Conservation (phyloP, 2,329 filamentous ascomycete species). For the Epichloe scottii region DNA sequence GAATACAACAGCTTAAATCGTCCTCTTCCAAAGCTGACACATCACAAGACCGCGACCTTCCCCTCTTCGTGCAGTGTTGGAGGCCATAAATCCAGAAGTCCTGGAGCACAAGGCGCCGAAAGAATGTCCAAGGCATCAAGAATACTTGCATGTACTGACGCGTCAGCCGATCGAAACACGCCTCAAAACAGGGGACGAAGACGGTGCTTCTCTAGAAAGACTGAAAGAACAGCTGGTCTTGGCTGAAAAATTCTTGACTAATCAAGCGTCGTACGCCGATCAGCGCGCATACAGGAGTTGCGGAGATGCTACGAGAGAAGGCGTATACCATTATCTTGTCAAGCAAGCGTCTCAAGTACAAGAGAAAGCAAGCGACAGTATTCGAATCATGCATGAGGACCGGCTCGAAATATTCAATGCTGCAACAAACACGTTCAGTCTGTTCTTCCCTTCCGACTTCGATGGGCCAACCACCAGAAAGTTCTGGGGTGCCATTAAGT, state of each 20-base stretch:
- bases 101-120: background rate
- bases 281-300: conserved; percentile 19
- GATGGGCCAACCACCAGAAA: conserved; percentile 26
- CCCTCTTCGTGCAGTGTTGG: background rate
- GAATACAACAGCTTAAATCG: background rate
- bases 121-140: background rate
- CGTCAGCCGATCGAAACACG: conserved; percentile 7
- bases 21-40: background rate
- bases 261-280: conserved; percentile 14
- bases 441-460: conserved; percentile 28
- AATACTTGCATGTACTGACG: conserved; percentile 12
- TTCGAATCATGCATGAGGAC: conserved; percentile 18
- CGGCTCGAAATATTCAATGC: conserved; percentile 28
- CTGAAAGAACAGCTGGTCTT: conserved; percentile 14
- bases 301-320: conserved; percentile 10
- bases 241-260: conserved; percentile 16
- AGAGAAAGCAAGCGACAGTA: conserved; percentile 12
- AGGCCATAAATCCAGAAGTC: background rate
- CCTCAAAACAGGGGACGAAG: background rate
- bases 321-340: conserved; percentile 14
- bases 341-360: conserved; percentile 12
- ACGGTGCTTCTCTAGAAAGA: conserved; percentile 3
- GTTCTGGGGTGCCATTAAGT: conserved; percentile 31
- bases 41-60: background rate
- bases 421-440: conserved; percentile 25